Base-by-base conservation (phyloP, 148 eudicot genomes). In the Selenicereus undatus region DNA sequence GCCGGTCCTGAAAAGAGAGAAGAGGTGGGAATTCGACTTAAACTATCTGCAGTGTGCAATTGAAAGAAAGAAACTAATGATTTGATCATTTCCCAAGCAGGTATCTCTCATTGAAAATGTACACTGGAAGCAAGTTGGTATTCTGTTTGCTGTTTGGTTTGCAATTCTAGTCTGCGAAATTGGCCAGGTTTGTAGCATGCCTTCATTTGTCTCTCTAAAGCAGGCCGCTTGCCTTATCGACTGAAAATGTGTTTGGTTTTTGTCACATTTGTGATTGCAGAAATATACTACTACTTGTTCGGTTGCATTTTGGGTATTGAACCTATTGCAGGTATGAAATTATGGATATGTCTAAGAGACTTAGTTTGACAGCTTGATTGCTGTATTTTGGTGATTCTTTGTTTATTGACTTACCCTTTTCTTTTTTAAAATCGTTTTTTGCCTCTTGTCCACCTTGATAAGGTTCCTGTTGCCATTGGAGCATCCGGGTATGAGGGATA, bases 401-500 rank as follows among this genome's bases (percentile, higher is more conserved):
- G 7, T 26, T 45, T 20, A 43, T 0, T n/a, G 56, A 72, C 26
- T 43, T 27, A 21, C 12, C n/a, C 56, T 51, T 51, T 27, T 52
- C n/a, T 71, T 39, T 45, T 70, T 75, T 51, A 22, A 50, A 26
- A 32, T 32, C 32, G 1, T 2, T 32, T 32, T 32, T 32, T 32
- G 32, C 54, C 65, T 50, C 32, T 3, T 8, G 43, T 16, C 26
- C 56, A 18, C 73, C 51, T 27, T 71, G 71, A 36, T 48, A 52
- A 89, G 91, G 79, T 91, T 45, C 94, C 94, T 30, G 82, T 91
- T 75, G 85, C 94, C 52, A 79, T 87, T 11, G 88, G 85, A 62
- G 94, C 89, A 24, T 89, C 94, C 1, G 86, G 84, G 32, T 92
- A 90, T 24, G 88, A 92, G 60, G 97, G 89, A 0, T 58, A 87